A percentile compares a stretch with the other conserved stretches of the same genome.
Evolutionary conservation across 2,329 filamentous ascomycete species (phyloP).

Genomic region (Beauveria bassiana): DNA sequence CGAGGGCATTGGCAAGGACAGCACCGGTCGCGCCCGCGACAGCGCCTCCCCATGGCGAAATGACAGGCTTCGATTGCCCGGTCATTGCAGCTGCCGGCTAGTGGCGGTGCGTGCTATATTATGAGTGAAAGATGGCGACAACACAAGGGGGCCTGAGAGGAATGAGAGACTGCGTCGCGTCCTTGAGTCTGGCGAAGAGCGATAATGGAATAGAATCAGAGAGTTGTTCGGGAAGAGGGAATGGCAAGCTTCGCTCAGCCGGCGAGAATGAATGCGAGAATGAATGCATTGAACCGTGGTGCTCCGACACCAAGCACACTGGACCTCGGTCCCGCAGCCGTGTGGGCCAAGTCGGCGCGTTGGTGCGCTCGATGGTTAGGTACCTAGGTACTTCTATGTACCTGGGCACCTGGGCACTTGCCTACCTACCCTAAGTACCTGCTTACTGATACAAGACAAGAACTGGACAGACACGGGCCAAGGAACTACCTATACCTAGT

Average conservation of each 20-base stretch:
- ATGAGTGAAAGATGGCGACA: background rate
- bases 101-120: background rate
- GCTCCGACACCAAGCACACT: conserved; percentile 9
- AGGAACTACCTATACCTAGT: background rate
- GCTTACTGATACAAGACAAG: background rate
- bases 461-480: background rate
- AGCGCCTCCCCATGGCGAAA: conserved; percentile 89
- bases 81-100: conserved; percentile 31
- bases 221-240: background rate
- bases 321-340: conserved; percentile 10
- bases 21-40: conserved; percentile 89
- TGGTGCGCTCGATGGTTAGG: background rate
- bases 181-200: background rate
- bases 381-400: too few species aligned
- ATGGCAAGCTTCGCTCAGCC: background rate
- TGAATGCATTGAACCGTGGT: conserved; percentile 7
- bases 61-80: conserved; percentile 55
- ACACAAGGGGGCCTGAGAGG: background rate
- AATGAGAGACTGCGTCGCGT: background rate
- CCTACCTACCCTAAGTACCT: too few species aligned
- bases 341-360: conserved; percentile 5
- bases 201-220: background rate
- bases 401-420: too few species aligned
- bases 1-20: conserved; percentile 86
- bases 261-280: background rate